phyloP scores from a whole-genome alignment of 257 asterid genomes.

The Nicotiana benthamiana region DNA sequence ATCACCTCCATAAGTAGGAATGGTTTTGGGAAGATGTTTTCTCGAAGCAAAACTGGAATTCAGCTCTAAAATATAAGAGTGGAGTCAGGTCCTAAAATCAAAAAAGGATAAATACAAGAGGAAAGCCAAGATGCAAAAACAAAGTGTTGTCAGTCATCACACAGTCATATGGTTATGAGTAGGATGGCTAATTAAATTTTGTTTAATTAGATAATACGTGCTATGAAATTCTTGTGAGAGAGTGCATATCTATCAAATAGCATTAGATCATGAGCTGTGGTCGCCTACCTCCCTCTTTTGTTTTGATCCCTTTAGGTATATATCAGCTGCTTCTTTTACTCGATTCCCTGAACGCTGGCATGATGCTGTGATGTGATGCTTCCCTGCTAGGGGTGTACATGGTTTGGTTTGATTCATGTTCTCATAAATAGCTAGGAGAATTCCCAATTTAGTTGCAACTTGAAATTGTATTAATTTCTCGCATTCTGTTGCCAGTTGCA shows the following conservation, averaged over 20 bases:
- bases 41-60: constrained; percentile 37
- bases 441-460: too few species aligned
- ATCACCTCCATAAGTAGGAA: constrained; percentile 33
- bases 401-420: background rate
- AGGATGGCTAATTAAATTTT: background rate
- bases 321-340: background rate
- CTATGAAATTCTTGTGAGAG: background rate
- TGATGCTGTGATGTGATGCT: background rate
- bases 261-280: background rate
- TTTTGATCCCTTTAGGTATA: background rate
- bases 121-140: background rate
- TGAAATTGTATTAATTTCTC: too few species aligned
- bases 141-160: background rate
- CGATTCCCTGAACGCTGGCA: background rate
- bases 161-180: background rate
- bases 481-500: too few species aligned
- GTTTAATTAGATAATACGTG: background rate
- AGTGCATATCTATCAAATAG: background rate
- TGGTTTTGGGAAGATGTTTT: constrained; percentile 50
- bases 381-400: background rate
- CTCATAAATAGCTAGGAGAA: background rate
- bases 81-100: background rate
- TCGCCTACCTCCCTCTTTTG: background rate
- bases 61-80: constrained; percentile 23
- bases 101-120: background rate